These are phyloP conservation scores for Pisolithus marmoratus DNA, from an alignment of 768 basidiomycete species.

Conservation along the genomic window DNA sequence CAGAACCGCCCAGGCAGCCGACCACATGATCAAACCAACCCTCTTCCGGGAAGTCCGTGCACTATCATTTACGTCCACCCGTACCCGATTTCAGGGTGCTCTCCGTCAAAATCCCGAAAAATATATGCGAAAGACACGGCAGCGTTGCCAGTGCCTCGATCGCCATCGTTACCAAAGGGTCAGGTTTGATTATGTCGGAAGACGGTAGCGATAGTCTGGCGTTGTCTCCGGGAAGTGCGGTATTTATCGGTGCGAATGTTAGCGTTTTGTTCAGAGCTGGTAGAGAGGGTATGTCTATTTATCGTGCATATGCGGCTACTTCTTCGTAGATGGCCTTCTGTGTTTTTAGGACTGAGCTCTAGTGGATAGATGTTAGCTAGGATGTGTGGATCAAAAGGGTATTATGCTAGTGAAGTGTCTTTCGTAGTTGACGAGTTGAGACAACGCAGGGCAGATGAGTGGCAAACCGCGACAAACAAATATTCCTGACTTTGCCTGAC, in stretches of 20 bases:
- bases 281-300: slow-evolving; percentile 15
- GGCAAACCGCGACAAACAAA: slow-evolving; percentile 16
- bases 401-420: no score
- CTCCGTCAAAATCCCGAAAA: slow-evolving; percentile 43
- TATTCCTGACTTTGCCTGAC: slow-evolving; percentile 11
- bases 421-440: no score
- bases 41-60: slow-evolving; percentile 36
- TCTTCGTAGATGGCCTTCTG: neutral
- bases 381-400: no score
- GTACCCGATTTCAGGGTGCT: slow-evolving; percentile 92
- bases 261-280: slow-evolving; percentile 44
- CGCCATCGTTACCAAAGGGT: slow-evolving; percentile 67
- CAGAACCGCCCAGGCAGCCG: slow-evolving; percentile 55
- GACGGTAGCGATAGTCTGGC: slow-evolving; percentile 32
- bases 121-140: slow-evolving; percentile 48
- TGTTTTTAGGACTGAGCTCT: no score
- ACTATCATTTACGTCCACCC: slow-evolving; percentile 81
- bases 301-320: slow-evolving; percentile 23
- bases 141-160: slow-evolving; percentile 81
- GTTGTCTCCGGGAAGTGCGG: slow-evolving; percentile 61
- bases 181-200: slow-evolving; percentile 51
- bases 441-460: no score
- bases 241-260: slow-evolving; percentile 75
- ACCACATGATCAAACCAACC: slow-evolving; percentile 63
- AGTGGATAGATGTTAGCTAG: no score